These are phyloP conservation scores for Conticribra weissflogii DNA, from an alignment of 108 stramenopile species.

Conservation along the genomic window DNA sequence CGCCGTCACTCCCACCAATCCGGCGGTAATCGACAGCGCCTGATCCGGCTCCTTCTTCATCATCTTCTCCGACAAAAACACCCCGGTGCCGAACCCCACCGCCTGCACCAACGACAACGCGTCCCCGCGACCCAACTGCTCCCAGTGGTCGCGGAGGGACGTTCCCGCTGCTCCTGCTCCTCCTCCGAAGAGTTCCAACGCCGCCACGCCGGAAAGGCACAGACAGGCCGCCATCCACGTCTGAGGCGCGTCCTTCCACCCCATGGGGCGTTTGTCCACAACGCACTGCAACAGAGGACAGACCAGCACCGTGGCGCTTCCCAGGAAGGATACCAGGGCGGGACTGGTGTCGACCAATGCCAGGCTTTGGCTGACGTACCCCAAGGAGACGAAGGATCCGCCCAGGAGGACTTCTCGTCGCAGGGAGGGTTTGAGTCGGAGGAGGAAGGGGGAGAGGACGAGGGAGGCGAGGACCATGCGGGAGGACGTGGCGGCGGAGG, in stretches of 20 bases:
- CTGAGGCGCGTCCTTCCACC: slow-evolving; percentile 41
- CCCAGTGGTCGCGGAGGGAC: too few species aligned
- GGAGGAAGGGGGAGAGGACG: slow-evolving; percentile 40
- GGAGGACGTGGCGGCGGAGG: slow-evolving; percentile 41
- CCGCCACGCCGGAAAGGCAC: slow-evolving; percentile 47
- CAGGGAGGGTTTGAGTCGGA: slow-evolving; percentile 28
- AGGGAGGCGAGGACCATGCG: slow-evolving; percentile 44
- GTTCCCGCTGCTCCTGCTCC: not conserved
- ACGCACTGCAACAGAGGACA: slow-evolving; percentile 39
- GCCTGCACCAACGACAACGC: slow-evolving; percentile 42
- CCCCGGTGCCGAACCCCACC: slow-evolving; percentile 50
- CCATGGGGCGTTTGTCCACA: slow-evolving; percentile 39
- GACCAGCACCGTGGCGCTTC: slow-evolving; percentile 41
- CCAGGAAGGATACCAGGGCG: slow-evolving; percentile 47
- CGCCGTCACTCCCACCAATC: slow-evolving; percentile 35
- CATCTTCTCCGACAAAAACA: slow-evolving; percentile 55
- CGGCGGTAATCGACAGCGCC: slow-evolving; percentile 51
- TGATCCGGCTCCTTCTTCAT: slow-evolving; percentile 45
- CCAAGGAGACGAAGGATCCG: slow-evolving; percentile 42
- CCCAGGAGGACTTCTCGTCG: slow-evolving; percentile 19
- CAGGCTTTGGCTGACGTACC: slow-evolving; percentile 44
- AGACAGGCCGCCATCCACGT: slow-evolving; percentile 48
- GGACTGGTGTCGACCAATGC: slow-evolving; percentile 42
- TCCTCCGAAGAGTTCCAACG: slow-evolving; percentile 38
- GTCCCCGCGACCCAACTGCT: slow-evolving; percentile 38